Conservation (phyloP, 495 filamentous ascomycete genomes). For the Thermochaetoides thermophila region DNA sequence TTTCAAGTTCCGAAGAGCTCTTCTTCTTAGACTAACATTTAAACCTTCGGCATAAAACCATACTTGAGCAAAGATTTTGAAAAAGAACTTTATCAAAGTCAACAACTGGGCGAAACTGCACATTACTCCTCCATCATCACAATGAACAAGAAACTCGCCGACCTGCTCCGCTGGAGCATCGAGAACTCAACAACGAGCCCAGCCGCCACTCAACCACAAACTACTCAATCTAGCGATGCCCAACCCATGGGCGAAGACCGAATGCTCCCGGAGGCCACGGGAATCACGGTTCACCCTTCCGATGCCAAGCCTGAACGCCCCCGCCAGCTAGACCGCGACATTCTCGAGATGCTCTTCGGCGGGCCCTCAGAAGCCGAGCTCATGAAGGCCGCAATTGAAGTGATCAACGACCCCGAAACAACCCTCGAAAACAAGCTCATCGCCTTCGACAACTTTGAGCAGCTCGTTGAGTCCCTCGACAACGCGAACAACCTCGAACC, state of each 20-base stretch:
- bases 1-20: too few relatives aligned
- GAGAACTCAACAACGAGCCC: conserved; percentile 44
- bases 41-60: too few relatives aligned
- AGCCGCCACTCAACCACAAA: conserved; percentile 26
- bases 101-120: too few relatives aligned
- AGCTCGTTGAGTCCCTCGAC: conserved; percentile 79
- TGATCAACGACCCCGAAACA: conserved; percentile 47
- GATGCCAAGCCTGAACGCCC: conserved; percentile 19
- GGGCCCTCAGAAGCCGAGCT: conserved; percentile 76
- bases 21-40: too few relatives aligned
- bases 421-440: conserved; percentile 63
- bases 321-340: conserved; percentile 42
- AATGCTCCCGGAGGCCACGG: too few relatives aligned
- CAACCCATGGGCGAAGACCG: too few relatives aligned
- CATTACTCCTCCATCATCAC: too few relatives aligned
- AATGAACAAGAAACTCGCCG: conserved; percentile 36
- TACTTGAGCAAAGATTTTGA: too few relatives aligned
- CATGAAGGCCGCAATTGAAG: conserved; percentile 70
- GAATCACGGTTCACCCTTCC: conserved; percentile 1
- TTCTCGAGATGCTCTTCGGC: conserved; percentile 57
- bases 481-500: conserved; percentile 85
- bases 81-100: too few relatives aligned
- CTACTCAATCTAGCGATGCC: conserved; percentile 12
- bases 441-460: conserved; percentile 94
- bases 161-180: conserved; percentile 89